Percentiles rank a stretch among this genome's conserved stretches.
phyloP scores from a whole-genome alignment of 192 early-diverging fungal species.

The Coemansia sp. region DNA sequence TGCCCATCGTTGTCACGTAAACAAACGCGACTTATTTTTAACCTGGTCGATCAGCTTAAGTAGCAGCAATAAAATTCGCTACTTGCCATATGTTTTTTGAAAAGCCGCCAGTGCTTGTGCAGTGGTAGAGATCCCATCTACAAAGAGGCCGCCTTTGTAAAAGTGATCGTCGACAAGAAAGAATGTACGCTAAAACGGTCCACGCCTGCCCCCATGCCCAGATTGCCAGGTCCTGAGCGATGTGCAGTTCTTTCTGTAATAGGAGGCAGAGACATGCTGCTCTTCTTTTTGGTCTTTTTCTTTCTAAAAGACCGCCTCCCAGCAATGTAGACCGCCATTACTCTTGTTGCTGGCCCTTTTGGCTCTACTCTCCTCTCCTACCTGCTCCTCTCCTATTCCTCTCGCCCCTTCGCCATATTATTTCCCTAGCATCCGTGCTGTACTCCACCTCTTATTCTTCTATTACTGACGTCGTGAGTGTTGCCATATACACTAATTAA shows the following conservation, averaged over 20 bases:
- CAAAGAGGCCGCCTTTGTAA: conserved; percentile 5
- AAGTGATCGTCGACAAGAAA: not conserved
- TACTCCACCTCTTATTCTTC: not conserved
- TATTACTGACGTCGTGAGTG: conserved; percentile 4
- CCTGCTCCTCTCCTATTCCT: not conserved
- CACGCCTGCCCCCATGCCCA: not conserved
- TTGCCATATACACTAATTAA: conserved; percentile 2
- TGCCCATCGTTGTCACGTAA: not conserved
- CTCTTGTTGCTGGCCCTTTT: not conserved
- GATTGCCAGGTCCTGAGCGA: conserved; percentile 2
- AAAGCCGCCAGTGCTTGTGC: not conserved
- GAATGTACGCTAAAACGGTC: not conserved
- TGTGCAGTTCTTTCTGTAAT: conserved; percentile 9
- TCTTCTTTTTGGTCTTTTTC: not conserved
- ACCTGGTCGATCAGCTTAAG: not conserved
- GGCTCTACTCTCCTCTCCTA: not conserved
- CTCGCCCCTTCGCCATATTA: not conserved
- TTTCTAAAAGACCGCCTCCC: not conserved
- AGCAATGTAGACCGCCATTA: not conserved
- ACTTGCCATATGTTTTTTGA: not conserved
- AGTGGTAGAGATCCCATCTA: not conserved
- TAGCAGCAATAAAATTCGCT: not conserved
- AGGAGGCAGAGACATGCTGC: not conserved
- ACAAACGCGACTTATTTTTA: not conserved
- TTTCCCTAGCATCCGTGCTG: not conserved